A percentile compares a stretch with the other conserved stretches of the same genome.
Evolutionary conservation across 2,329 filamentous ascomycete species (phyloP).

Genomic region (Diplodia scrobiculata): DNA sequence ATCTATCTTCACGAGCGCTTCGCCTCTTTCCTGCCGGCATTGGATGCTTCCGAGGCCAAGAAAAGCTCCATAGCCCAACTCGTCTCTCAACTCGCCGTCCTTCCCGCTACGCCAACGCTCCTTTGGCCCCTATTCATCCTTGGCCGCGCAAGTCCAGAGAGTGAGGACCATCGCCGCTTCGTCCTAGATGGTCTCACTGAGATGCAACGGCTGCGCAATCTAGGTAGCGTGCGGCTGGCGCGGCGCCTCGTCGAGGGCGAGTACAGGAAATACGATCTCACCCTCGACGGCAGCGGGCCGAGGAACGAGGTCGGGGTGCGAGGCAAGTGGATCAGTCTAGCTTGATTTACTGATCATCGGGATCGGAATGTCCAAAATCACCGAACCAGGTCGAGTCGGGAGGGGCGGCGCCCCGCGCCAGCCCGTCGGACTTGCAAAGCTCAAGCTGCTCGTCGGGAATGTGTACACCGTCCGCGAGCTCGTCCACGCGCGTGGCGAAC

Average conservation of each 20-base stretch:
- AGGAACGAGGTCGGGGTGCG: background rate
- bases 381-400: slow-evolving; percentile 54
- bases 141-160: slow-evolving; percentile 35
- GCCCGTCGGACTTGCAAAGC: slow-evolving; percentile 53
- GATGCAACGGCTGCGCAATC: slow-evolving; percentile 36
- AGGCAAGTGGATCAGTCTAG: slow-evolving; percentile 24
- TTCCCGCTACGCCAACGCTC: slow-evolving; percentile 17
- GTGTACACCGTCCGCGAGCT: slow-evolving; percentile 45
- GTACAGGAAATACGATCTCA: slow-evolving; percentile 12
- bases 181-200: slow-evolving; percentile 37
- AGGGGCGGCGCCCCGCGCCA: slow-evolving; percentile 54
- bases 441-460: slow-evolving; percentile 51
- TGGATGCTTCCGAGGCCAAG: slow-evolving; percentile 18
- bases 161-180: slow-evolving; percentile 38
- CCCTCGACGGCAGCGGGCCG: background rate
- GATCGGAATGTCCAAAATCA: slow-evolving; percentile 21
- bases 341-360: background rate
- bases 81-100: slow-evolving; percentile 29
- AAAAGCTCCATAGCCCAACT: slow-evolving; percentile 35
- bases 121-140: slow-evolving; percentile 32
- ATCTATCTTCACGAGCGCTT: slow-evolving; percentile 37
- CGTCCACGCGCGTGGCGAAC: slow-evolving; percentile 55
- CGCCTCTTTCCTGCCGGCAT: slow-evolving; percentile 13
- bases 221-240: slow-evolving; percentile 37
- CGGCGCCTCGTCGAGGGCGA: slow-evolving; percentile 23